phyloP scores from a whole-genome alignment of 2,329 filamentous ascomycete species.

The Neopestalotiopsis sp. region DNA sequence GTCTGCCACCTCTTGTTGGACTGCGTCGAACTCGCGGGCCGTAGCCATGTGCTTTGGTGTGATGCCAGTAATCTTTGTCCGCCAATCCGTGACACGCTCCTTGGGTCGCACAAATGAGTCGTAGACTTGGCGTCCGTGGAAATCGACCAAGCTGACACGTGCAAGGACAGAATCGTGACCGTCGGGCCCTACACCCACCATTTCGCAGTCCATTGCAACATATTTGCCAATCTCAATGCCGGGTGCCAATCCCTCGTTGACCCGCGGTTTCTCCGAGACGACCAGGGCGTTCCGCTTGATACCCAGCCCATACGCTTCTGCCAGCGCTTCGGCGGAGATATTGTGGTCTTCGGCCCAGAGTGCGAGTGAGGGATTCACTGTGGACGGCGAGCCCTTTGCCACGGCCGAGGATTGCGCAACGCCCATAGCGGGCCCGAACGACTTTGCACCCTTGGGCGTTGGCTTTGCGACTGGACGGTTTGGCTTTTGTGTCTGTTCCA shows the following conservation, averaged over 20 bases:
- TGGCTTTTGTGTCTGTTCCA: constrained; percentile 17
- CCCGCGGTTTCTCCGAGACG: constrained; percentile 48
- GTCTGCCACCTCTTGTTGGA: constrained; percentile 72
- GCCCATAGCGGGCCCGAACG: constrained; percentile 56
- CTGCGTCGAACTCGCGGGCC: constrained; percentile 75
- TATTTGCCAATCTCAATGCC: constrained; percentile 83
- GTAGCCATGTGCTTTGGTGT: constrained; percentile 72
- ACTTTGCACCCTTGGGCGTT: constrained; percentile 22
- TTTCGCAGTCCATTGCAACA: constrained; percentile 93
- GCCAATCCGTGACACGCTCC: constrained; percentile 85
- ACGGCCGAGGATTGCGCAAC: constrained; percentile 55
- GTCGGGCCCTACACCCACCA: constrained; percentile 85
- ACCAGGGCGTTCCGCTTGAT: constrained; percentile 48
- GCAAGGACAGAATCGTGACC: constrained; percentile 78
- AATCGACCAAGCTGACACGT: constrained; percentile 89
- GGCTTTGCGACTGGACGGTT: background rate
- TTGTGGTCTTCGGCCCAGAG: constrained; percentile 67
- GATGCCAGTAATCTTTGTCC: constrained; percentile 85
- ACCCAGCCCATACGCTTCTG: constrained; percentile 65
- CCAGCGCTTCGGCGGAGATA: constrained; percentile 63
- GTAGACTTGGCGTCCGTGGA: constrained; percentile 89
- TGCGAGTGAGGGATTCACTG: constrained; percentile 58
- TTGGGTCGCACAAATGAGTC: constrained; percentile 87
- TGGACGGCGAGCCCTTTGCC: constrained; percentile 41
- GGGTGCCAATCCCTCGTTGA: constrained; percentile 67